Conservation (phyloP, 768 basidiomycete species). For the Nidularia pulvinata region DNA sequence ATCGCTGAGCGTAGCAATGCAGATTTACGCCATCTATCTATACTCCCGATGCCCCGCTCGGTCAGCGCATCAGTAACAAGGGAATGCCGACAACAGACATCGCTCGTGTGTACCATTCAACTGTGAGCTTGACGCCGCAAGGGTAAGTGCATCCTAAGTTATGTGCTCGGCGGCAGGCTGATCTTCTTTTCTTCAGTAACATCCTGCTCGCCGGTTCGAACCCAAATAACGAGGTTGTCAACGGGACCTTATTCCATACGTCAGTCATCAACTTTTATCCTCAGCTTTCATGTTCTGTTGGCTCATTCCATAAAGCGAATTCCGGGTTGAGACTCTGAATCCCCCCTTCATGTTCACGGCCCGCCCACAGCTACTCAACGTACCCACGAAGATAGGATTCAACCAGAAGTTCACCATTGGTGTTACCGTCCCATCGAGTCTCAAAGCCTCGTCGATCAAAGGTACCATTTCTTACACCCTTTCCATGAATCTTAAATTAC, state of each 20-base stretch:
- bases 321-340: slow-evolving; percentile 38
- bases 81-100: slow-evolving; percentile 40
- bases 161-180: neutral
- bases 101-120: slow-evolving; percentile 64
- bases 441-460: slow-evolving; percentile 22
- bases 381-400: slow-evolving; percentile 34
- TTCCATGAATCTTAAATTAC: too few species aligned
- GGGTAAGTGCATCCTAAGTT: slow-evolving; percentile 32
- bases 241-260: slow-evolving; percentile 21
- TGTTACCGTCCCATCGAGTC: slow-evolving; percentile 23
- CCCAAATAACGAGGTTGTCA: slow-evolving; percentile 32
- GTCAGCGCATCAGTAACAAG: slow-evolving; percentile 45
- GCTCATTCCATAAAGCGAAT: slow-evolving; percentile 24
- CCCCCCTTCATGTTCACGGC: slow-evolving; percentile 38
- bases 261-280: slow-evolving; percentile 7
- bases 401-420: slow-evolving; percentile 28
- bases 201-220: slow-evolving; percentile 41
- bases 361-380: slow-evolving; percentile 27
- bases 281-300: neutral
- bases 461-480: slow-evolving; percentile 14
- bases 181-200: slow-evolving; percentile 10
- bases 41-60: slow-evolving; percentile 38
- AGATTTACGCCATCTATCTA: slow-evolving; percentile 45
- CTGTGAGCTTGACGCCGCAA: slow-evolving; percentile 53
- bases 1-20: neutral